A percentile compares a stretch with the other conserved stretches of the same genome.
Conservation (phyloP, 345 rosid species). For the Aquilaria malaccensis region DNA sequence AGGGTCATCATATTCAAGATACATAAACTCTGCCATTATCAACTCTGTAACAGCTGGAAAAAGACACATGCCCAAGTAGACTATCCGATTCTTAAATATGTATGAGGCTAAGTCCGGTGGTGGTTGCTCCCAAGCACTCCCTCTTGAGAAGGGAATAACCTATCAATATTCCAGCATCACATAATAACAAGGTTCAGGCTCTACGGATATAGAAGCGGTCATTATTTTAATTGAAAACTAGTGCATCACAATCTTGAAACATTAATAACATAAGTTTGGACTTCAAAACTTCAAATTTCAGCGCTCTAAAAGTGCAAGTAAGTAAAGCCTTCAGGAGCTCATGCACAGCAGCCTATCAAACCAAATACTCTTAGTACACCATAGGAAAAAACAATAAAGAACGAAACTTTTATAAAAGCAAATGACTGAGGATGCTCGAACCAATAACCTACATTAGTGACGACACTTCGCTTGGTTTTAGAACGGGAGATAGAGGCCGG, state of each 20-base stretch:
- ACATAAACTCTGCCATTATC: conserved; percentile 78
- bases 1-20: conserved; percentile 77
- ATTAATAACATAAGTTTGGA: neutral
- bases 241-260: neutral
- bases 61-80: conserved; percentile 93
- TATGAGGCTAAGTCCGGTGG: conserved; percentile 92
- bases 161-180: conserved; percentile 15
- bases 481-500: conserved; percentile 42
- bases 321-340: neutral
- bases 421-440: conserved; percentile 2
- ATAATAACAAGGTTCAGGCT: neutral
- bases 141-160: conserved; percentile 78
- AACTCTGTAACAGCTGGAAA: conserved; percentile 90
- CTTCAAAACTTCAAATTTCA: neutral
- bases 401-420: conserved; percentile 3
- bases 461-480: conserved; percentile 57
- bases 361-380: no score
- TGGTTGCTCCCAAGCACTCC: conserved; percentile 83
- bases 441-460: conserved; percentile 48
- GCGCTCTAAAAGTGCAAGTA: neutral
- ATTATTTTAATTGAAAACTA: conserved; percentile 1
- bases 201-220: neutral
- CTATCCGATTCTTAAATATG: conserved; percentile 71
- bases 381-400: no score
- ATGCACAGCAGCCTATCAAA: neutral